Conservation (phyloP, 2,329 filamentous ascomycete genomes). For the Leptographium galeiforme region DNA sequence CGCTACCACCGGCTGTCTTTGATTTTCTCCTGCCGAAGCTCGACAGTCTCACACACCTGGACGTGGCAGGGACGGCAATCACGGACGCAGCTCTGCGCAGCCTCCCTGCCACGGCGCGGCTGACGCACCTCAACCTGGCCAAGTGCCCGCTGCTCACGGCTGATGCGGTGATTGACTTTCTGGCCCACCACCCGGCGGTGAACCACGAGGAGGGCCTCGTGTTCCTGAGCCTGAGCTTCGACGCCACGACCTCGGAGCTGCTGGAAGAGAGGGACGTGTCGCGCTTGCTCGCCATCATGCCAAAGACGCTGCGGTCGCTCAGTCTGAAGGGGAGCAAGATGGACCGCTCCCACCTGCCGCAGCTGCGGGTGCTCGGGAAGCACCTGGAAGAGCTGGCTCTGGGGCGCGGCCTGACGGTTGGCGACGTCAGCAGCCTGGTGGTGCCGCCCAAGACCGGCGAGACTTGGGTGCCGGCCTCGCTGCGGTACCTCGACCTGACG, state of each 20-base stretch:
- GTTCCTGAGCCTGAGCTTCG: slow-evolving; percentile 60
- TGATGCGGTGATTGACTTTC: slow-evolving; percentile 53
- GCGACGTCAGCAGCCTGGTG: slow-evolving; percentile 54
- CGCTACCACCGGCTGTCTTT: slow-evolving; percentile 52
- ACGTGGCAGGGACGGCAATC: slow-evolving; percentile 66
- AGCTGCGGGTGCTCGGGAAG: slow-evolving; percentile 52
- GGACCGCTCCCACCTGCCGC: slow-evolving; percentile 46
- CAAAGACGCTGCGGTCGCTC: slow-evolving; percentile 54
- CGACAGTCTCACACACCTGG: slow-evolving; percentile 57
- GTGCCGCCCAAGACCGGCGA: slow-evolving; percentile 26
- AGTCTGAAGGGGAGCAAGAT: slow-evolving; percentile 66
- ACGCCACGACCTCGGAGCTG: slow-evolving; percentile 58
- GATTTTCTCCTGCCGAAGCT: slow-evolving; percentile 61
- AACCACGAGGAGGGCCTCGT: slow-evolving; percentile 40
- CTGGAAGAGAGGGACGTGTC: slow-evolving; percentile 53
- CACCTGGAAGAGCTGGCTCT: slow-evolving; percentile 66
- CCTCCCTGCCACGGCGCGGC: slow-evolving; percentile 55
- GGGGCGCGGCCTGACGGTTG: slow-evolving; percentile 51
- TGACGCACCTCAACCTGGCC: slow-evolving; percentile 67
- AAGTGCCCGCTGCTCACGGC: slow-evolving; percentile 61
- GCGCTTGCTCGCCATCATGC: slow-evolving; percentile 51
- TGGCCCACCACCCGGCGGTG: slow-evolving; percentile 57
- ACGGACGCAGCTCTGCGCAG: slow-evolving; percentile 56
- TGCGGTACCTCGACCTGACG: slow-evolving; percentile 67
- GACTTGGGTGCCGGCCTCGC: slow-evolving; percentile 41